These are phyloP conservation scores for Citrus trifoliata DNA, from an alignment of 345 rosid species.

Conservation along the genomic window DNA sequence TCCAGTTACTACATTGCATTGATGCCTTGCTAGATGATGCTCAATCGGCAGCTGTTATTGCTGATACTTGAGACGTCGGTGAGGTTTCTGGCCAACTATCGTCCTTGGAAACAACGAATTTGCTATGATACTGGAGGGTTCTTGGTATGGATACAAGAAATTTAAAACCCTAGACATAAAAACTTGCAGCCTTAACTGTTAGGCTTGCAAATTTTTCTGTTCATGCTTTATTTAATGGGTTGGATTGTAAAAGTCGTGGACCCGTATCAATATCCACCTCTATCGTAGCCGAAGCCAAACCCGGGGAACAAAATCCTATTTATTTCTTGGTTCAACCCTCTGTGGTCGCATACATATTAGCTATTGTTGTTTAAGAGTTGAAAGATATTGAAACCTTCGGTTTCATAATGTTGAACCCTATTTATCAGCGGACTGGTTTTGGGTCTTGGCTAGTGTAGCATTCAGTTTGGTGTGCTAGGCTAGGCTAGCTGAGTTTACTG, in stretches of 20 bases:
- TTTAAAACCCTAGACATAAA: background rate
- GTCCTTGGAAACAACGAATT: background rate
- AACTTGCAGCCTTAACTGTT: background rate
- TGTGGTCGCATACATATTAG: background rate
- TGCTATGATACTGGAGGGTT: too few species aligned
- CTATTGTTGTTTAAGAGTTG: background rate
- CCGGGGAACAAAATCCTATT: background rate
- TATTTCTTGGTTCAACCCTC: background rate
- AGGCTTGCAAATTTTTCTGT: background rate
- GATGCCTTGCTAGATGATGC: background rate
- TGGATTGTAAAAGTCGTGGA: background rate
- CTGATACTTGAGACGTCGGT: background rate
- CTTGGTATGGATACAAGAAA: too few species aligned
- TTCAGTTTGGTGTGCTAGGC: too few species aligned
- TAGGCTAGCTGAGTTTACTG: background rate
- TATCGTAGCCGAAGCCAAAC: background rate
- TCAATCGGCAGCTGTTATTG: background rate
- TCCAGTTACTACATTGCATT: background rate
- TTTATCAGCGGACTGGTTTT: background rate
- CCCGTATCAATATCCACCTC: background rate
- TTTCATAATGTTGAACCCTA: background rate
- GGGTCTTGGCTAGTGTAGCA: background rate
- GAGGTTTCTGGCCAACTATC: background rate
- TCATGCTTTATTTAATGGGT: background rate
- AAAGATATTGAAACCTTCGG: background rate